These are phyloP conservation scores for Francoa sonchifolia DNA, from an alignment of 441 rosid genomes.

Conservation along the genomic window DNA sequence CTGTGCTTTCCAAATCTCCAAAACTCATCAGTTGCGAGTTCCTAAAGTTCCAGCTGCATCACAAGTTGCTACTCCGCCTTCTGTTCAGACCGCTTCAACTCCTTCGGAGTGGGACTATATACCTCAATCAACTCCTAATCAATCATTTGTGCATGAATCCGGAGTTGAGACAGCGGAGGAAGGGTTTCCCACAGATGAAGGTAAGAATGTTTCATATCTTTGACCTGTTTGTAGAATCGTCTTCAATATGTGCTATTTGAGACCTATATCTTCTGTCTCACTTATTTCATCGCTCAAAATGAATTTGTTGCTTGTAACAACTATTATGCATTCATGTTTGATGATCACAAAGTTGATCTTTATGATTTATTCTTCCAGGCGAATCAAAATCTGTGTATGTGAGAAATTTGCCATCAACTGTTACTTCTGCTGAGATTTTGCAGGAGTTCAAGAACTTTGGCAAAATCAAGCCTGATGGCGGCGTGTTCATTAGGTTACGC, in stretches of 20 bases:
- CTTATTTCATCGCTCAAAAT: background rate
- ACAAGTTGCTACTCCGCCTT: conserved; percentile 28
- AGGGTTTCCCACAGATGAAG: conserved; percentile 40
- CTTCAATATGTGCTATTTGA: background rate
- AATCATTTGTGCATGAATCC: conserved; percentile 34
- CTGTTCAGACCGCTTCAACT: conserved; percentile 25
- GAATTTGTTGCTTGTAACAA: background rate
- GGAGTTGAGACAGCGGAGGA: conserved; percentile 35
- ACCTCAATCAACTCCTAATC: conserved; percentile 21
- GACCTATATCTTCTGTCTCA: no score
- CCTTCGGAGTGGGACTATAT: conserved; percentile 38
- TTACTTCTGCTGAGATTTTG: conserved; percentile 51
- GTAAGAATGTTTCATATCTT: conserved; percentile 9
- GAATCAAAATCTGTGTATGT: conserved; percentile 60
- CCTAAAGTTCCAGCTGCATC: conserved; percentile 33
- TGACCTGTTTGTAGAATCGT: background rate
- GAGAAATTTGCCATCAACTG: conserved; percentile 52
- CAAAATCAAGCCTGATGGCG: conserved; percentile 59
- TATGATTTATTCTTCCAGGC: conserved; percentile 26
- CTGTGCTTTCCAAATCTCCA: background rate
- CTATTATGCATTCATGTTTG: no score
- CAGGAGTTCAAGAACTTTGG: conserved; percentile 61
- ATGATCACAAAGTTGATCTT: conserved; percentile 2
- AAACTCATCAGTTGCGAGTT: conserved; percentile 35
- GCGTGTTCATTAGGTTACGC: conserved; percentile 56